Evolutionary conservation across 139 green algal species (phyloP).

Genomic region (Asterochloris erici): DNA sequence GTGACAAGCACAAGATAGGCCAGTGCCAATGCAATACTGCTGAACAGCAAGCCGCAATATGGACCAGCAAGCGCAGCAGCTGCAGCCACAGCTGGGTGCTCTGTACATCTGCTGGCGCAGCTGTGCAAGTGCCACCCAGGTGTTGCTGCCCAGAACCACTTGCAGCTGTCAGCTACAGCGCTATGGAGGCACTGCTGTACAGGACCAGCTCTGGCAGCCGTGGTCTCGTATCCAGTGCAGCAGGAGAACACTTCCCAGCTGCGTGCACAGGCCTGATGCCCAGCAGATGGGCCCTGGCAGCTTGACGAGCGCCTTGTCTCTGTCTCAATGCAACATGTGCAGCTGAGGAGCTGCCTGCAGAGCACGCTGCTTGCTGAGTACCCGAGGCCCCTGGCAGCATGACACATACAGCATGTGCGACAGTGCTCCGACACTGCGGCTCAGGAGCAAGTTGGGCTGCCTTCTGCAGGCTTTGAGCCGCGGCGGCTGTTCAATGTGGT

Average conservation of each 20-base stretch:
- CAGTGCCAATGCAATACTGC: too few species aligned
- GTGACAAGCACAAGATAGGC: too few species aligned
- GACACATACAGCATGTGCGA: neutral
- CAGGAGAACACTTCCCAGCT: too few species aligned
- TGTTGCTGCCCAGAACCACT: neutral
- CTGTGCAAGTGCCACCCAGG: neutral
- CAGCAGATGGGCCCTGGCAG: too few species aligned
- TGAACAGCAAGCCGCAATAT: too few species aligned
- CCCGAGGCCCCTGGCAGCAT: neutral
- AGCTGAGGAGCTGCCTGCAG: neutral
- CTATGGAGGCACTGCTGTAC: too few species aligned
- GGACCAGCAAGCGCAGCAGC: too few species aligned
- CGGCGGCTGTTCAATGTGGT: constrained; percentile 90
- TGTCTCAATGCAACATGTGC: neutral
- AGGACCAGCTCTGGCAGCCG: too few species aligned
- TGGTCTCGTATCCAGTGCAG: too few species aligned
- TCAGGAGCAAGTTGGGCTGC: neutral
- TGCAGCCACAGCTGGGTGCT: neutral
- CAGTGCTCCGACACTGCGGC: neutral
- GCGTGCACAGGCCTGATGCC: too few species aligned
- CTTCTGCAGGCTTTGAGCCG: constrained; percentile 76
- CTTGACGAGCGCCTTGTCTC: too few species aligned
- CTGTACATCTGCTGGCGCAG: neutral
- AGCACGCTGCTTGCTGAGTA: neutral
- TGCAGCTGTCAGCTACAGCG: too few species aligned